Evolutionary conservation across 495 filamentous ascomycete genomes (phyloP).

Genomic region (Hypoxylon lenormandii): DNA sequence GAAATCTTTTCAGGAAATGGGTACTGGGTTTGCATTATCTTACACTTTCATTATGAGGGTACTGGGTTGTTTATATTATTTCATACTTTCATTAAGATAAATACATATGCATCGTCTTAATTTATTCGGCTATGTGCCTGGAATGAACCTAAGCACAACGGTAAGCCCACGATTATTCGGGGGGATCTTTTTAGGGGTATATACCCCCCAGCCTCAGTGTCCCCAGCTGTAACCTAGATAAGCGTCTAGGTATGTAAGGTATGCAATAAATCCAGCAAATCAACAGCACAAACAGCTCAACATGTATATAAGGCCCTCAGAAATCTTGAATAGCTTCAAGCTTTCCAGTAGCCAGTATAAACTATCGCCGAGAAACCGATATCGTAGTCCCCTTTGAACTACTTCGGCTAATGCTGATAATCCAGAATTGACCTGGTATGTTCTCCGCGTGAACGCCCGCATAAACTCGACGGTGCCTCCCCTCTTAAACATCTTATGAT

Average conservation of each 20-base stretch:
- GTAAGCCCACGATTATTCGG: background rate
- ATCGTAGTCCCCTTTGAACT: constrained; percentile 6
- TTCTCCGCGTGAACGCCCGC: constrained; percentile 1
- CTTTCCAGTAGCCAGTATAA: background rate
- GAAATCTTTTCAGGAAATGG: background rate
- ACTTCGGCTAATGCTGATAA: background rate
- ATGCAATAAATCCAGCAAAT: constrained; percentile 1
- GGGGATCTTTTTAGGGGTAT: background rate
- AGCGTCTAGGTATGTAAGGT: background rate
- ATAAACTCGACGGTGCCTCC: constrained; percentile 2
- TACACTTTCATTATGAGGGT: background rate
- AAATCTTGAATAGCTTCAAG: constrained; percentile 1
- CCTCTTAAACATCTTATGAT: constrained; percentile 33
- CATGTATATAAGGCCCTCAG: constrained; percentile 10
- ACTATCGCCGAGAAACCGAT: constrained; percentile 16
- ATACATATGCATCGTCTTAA: too few relatives aligned
- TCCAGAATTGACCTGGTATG: constrained; percentile 13
- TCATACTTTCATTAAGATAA: background rate
- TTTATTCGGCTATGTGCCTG: too few relatives aligned
- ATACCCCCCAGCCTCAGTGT: too few relatives aligned
- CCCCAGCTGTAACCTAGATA: background rate
- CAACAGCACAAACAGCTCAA: too few relatives aligned
- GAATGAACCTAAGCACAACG: too few relatives aligned
- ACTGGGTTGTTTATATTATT: background rate
- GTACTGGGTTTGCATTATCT: background rate